Conservation (phyloP, 2,329 filamentous ascomycete species). For the Xylariales sp. region DNA sequence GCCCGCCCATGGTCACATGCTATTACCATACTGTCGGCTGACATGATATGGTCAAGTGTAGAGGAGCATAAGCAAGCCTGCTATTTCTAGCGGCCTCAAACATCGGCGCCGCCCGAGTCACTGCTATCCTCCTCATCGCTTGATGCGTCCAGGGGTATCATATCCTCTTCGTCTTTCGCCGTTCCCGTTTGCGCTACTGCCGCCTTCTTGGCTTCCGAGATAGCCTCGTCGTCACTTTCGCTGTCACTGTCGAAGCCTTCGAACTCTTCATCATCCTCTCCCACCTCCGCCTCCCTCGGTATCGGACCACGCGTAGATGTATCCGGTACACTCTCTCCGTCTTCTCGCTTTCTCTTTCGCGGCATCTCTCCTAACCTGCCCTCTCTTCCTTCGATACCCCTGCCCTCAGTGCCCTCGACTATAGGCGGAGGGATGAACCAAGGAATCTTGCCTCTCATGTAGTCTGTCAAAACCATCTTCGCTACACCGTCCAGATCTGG, state of each 20-base stretch:
- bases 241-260: slow-evolving; percentile 43
- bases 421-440: slow-evolving; percentile 87
- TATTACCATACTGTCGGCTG: no score
- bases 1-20: no score
- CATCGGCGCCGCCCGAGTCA: slow-evolving; percentile 30
- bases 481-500: slow-evolving; percentile 92
- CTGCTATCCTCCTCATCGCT: slow-evolving; percentile 26
- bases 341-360: slow-evolving; percentile 67
- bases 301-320: slow-evolving; percentile 24
- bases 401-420: slow-evolving; percentile 45
- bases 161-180: slow-evolving; percentile 39
- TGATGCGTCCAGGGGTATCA: slow-evolving; percentile 37
- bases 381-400: slow-evolving; percentile 62
- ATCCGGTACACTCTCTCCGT: slow-evolving; percentile 39
- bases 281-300: slow-evolving; percentile 22
- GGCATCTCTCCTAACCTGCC: slow-evolving; percentile 83
- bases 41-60: background rate
- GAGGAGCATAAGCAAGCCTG: no score
- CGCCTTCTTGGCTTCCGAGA: slow-evolving; percentile 26
- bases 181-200: slow-evolving; percentile 34
- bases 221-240: slow-evolving; percentile 21
- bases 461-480: slow-evolving; percentile 96
- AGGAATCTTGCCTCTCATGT: slow-evolving; percentile 88
- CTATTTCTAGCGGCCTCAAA: no score
- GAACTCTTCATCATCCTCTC: slow-evolving; percentile 36